Base-by-base conservation (phyloP, 371 early-diverging fungal genomes). In the Syncephalis fuscata region DNA sequence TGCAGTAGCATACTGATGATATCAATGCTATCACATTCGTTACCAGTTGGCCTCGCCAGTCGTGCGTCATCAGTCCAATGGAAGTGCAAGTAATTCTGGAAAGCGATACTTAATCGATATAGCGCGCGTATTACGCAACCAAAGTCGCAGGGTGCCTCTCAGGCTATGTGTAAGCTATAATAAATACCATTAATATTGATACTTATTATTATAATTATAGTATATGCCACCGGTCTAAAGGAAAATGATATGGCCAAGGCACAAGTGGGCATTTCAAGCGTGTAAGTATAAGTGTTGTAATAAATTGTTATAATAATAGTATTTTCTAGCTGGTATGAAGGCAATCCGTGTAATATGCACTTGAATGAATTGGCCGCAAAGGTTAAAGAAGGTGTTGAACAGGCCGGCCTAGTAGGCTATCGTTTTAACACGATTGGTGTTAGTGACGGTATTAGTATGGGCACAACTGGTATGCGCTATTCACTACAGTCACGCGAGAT, bases 281-380 rank as follows among this genome's bases (percentile, higher is more conserved):
- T 91, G 76, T 85, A 76, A 67, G 77, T 68, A 1, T 7, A 46
- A 42, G 21, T 21, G 19, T 36, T 15, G 21, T 44, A 2, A 15
- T 47, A 53, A 21, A 32, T 48, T 47, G 21, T 4, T 48, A 9
- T 17, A 14, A 20, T 20, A 20, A 5, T 38, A 41, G 23, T 23
- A 39, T 36, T 17, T 49, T 19, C 2, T 61, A 80, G 82, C 5
- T 90, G 95, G 89, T 92, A 88, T 62, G 95, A 97, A 60, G 97
- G 97, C 52, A 97, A 97, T 69, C 94, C 97, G 16, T 97, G 97
- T 73, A 97, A 97, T 69, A 97, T 97, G 97, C 97, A 97, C 55
- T 73, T 97, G 51, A 70, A 82, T 56, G 89, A 89, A 55, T 72
- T 97, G 20, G 74, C 93, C 9, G 73, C 52, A 23, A 67, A 78